Evolutionary conservation across 176 grass and related monocot genomes (phyloP), one percentile per base, ranked within the genome.

Genomic region (Rhynchospora breviuscula): DNA sequence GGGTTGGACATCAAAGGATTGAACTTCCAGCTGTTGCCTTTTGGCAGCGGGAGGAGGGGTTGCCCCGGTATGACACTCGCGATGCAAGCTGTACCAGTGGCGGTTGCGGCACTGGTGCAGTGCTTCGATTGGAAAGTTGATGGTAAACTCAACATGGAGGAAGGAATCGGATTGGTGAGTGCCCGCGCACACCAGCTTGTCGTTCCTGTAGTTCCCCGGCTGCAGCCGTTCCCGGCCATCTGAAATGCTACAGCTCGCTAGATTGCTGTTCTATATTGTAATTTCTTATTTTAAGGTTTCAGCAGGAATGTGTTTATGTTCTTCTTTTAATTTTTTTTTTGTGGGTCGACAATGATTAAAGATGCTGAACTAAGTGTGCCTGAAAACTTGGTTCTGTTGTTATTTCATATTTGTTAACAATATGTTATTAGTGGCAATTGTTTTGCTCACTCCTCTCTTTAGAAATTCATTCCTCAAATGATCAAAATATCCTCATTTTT

Each of bases 11-110:
- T 74, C 35, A 91, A 51, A 63, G 94, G 89, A 1, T 85, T 91
- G 79, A 83, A 93, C 61, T 82, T 78, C 81, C 89, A 93, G 81
- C 86, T 93, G 5, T 86, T 97, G 63, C 91, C 89, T 0, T 97
- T 97, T n/a, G 94, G 87, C 2, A 91, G 91, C 47, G 91, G 94
- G 1, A 88, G 91, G 78, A 88, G 90, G 58, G 90, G 79, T 2
- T 97, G 92, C 81, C 94, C 92, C 0, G 94, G 88, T 10, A 87
- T 92, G 83, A 88, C 86, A 0, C 63, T 89, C 6, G 87, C 94
- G 3, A 25, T 92, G 61, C 88, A 94, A 75, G 88, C 84, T 7
- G 85, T 92, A 21, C 90, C 90, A 33, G 79, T 81, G 1, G 82
- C 91, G 21, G 72, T 97, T 1, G 92, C 84, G 0, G 88, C 83